Percentiles rank a stretch among this genome's conserved stretches.
phyloP scores from a whole-genome alignment of 306 rosid genomes.

The Parietaria judaica region DNA sequence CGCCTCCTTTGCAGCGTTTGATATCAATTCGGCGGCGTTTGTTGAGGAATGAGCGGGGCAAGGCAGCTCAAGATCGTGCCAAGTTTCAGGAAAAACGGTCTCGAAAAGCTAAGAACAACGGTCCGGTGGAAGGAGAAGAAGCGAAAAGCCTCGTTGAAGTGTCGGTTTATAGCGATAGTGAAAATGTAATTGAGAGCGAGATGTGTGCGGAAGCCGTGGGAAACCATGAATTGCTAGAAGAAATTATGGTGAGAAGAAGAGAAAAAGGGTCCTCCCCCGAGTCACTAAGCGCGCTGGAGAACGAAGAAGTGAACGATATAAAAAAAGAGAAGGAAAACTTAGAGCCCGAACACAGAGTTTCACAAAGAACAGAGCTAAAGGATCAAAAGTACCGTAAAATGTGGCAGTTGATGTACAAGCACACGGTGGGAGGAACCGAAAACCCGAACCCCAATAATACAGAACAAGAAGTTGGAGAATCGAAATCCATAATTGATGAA shows the following conservation, averaged over 20 bases:
- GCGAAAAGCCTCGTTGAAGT: slow-evolving; percentile 10
- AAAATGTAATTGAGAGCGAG: slow-evolving; percentile 1
- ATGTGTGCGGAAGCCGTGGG: neutral
- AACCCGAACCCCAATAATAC: slow-evolving; percentile 23
- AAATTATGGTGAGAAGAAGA: neutral
- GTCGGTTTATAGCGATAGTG: slow-evolving; percentile 4
- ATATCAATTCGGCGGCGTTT: slow-evolving; percentile 59
- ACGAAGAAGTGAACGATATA: slow-evolving; percentile 9
- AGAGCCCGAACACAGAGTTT: slow-evolving; percentile 17
- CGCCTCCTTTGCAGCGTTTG: slow-evolving; percentile 60
- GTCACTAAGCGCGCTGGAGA: neutral
- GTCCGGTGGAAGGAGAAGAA: neutral
- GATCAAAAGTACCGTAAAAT: slow-evolving; percentile 47
- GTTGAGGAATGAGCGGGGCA: slow-evolving; percentile 38
- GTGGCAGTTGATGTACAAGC: slow-evolving; percentile 85
- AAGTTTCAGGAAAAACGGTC: slow-evolving; percentile 22
- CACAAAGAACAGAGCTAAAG: slow-evolving; percentile 24
- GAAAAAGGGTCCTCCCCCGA: neutral
- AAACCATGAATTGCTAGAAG: neutral
- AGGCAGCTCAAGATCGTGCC: slow-evolving; percentile 25
- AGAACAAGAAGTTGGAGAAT: slow-evolving; percentile 28
- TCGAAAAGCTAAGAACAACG: slow-evolving; percentile 33
- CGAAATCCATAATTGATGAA: slow-evolving; percentile 16
- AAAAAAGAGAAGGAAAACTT: slow-evolving; percentile 17
- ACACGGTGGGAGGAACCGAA: slow-evolving; percentile 41